Conservation (phyloP, 2,329 filamentous ascomycete genomes). For the Neurospora crassa region DNA sequence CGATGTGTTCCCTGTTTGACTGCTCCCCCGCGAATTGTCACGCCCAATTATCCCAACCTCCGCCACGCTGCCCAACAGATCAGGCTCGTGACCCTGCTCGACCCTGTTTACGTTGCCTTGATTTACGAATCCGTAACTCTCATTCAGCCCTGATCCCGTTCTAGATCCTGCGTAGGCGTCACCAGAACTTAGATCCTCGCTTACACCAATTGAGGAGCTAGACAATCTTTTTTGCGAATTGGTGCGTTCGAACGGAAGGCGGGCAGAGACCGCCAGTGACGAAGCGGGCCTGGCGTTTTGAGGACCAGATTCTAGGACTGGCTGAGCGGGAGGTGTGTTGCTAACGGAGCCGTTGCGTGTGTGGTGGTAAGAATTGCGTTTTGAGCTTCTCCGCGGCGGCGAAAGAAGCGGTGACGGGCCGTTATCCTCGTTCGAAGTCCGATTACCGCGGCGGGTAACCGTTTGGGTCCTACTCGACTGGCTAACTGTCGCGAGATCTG, state of each 20-base stretch:
- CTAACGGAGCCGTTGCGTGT: conserved; percentile 26
- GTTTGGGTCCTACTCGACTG: not conserved
- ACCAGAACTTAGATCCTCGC: conserved; percentile 35
- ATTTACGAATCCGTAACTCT: conserved; percentile 45
- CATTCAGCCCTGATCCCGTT: not conserved
- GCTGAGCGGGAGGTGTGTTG: conserved; percentile 14
- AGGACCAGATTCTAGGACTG: conserved; percentile 9
- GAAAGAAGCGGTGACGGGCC: conserved; percentile 40
- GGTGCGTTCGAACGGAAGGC: conserved; percentile 48
- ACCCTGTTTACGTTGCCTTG: conserved; percentile 48
- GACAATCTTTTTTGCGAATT: conserved; percentile 42
- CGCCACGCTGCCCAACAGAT: conserved; percentile 43
- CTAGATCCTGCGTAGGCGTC: conserved; percentile 23
- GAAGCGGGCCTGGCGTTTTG: not conserved
- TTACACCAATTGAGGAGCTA: conserved; percentile 38
- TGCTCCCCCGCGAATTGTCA: not conserved
- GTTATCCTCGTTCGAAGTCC: conserved; percentile 12
- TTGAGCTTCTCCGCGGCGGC: conserved; percentile 61
- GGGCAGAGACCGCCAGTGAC: conserved; percentile 19
- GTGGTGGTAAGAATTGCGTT: conserved; percentile 40
- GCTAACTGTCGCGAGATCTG: not conserved
- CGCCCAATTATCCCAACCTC: conserved; percentile 31
- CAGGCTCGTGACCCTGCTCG: conserved; percentile 33
- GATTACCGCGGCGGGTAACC: not conserved
- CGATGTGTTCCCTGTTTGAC: not conserved